Base-by-base conservation (phyloP, 2,329 filamentous ascomycete species). In the Aspergillus felis region DNA sequence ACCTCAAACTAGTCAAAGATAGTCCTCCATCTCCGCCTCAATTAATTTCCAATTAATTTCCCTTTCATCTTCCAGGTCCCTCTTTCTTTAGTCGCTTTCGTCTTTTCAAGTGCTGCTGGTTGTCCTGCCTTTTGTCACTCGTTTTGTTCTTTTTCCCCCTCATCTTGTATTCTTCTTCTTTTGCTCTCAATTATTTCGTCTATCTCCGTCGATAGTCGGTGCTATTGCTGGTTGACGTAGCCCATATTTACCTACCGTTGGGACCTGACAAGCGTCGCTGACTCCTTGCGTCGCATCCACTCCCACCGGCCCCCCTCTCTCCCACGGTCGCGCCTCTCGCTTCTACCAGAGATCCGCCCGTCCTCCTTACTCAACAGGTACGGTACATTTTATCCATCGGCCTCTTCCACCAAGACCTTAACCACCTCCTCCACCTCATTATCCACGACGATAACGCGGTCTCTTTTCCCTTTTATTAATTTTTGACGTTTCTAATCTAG, bases 181-280 rank as follows among this genome's bases (percentile, higher is more conserved):
- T 49, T 49, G 29, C 32, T 50, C 49, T 56, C 51, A 22, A 42
- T 51, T 50, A 20, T 55, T 38, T 24, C 54, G 48, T 53, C 32
- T 51, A 38, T 57, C 54, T 32, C 52, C 47, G 22, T 59, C 49
- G 60, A 56, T 65, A 61, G 60, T 64, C 60, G 66, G 61, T 71
- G 68, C 61, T 66, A 64, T 68, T 62, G 64, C 69, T 68, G 5
- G 14, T 6, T 38, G 67, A 66, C 64, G 64, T 70, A 60, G 61
- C 58, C 62, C 59, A 57, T 60, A 56, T 57, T 51, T 51, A 68
- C 63, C 60, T 61, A 57, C 60, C 58, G 61, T 62, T 64, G 64
- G 65, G 65, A 65, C 57, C 55, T 35, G 61, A 60, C 58, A 64
- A 65, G 59, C 53, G 27, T 22, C 57, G 54, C 54, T 55, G 42